A percentile compares a stretch with the other conserved stretches of the same genome.
Evolutionary conservation across 1,139 yeast genomes (phyloP).

Genomic region (Debaryomycetaceae sp.): DNA sequence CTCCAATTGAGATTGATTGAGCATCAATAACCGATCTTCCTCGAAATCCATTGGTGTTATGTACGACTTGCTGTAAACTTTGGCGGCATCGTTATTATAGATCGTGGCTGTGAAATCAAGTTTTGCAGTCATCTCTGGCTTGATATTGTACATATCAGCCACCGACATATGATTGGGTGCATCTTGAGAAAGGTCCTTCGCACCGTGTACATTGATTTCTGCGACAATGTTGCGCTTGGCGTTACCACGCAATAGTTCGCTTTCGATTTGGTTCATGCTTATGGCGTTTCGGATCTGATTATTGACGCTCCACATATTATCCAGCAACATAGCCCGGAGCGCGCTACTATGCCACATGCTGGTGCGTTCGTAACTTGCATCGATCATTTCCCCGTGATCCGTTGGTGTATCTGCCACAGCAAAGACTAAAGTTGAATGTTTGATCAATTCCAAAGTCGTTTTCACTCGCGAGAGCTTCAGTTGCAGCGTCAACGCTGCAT

Average conservation of each 20-base stretch:
- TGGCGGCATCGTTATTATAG: background rate
- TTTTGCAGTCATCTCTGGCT: too few relatives aligned
- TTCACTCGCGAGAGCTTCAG: slow-evolving; percentile 39
- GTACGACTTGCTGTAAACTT: slow-evolving; percentile 9
- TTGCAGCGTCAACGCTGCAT: slow-evolving; percentile 11
- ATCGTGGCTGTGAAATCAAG: slow-evolving; percentile 2
- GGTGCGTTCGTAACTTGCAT: slow-evolving; percentile 9
- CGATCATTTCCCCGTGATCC: background rate
- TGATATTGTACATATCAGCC: too few relatives aligned
- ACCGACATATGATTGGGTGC: too few relatives aligned
- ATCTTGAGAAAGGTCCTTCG: too few relatives aligned
- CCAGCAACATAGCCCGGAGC: slow-evolving; percentile 25
- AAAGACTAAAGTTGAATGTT: slow-evolving; percentile 44
- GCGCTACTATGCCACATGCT: slow-evolving; percentile 41
- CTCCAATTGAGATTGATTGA: slow-evolving; percentile 7
- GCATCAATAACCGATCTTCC: slow-evolving; percentile 6
- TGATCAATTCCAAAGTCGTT: slow-evolving; percentile 41
- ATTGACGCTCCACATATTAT: slow-evolving; percentile 37
- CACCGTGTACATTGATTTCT: slow-evolving; percentile 17
- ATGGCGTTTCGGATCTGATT: slow-evolving; percentile 19
- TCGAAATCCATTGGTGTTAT: slow-evolving; percentile 11
- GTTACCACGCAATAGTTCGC: slow-evolving; percentile 24
- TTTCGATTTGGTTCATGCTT: slow-evolving; percentile 32
- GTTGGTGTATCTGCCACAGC: slow-evolving; percentile 31
- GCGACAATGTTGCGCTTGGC: slow-evolving; percentile 31